Base-by-base conservation (phyloP, 495 filamentous ascomycete genomes). In the Apiosordaria backusii region DNA sequence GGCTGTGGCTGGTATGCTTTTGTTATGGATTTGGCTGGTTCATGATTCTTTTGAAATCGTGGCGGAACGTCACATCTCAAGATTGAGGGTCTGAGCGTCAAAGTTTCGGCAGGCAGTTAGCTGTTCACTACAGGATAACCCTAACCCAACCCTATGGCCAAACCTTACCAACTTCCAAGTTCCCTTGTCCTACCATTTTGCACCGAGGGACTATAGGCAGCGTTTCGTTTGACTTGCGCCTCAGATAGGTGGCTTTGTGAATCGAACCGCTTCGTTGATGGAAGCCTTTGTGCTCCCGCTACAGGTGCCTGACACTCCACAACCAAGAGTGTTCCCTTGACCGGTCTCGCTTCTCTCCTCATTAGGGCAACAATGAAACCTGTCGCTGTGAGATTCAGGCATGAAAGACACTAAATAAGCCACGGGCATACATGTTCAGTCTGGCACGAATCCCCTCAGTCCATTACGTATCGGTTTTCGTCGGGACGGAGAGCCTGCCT, bases 1-100 rank as follows among this genome's bases (percentile, higher is more conserved):
- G 26, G 10, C 35, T 45, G 35, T 15, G 58, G 79, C 69, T 72
- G 57, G 26, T 45, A 19, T 59, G 53, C 53, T 18, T 65, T 9
- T 25, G 61, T 35, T 23, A 18, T 26, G 18, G 45, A 3, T 25
- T 13, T 54, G 45, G n/a, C 54, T 24, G 45, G 24, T 60, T 40
- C 13, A 27, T 57, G 19, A 7, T 55, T 4, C 24, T 45, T 45
- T 52, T 21, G 27, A 52, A 19, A 40, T 26, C 27, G 54, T 26
- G 19, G 55, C 57, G 29, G 26, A 57, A 15, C 21, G 15, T 24
- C 15, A 18, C 15, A 27, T 4, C 15, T 15, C 57, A 27, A 59
- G 21, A 4, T 27, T 25, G 57, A 21, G 19, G 13, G 24, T 25
- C 29, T 61, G 25, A 61, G 13, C 52, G 24, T 25, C 29, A 45